Evolutionary conservation across 2,329 filamentous ascomycete genomes (phyloP).

Genomic region (Aspergillus sp.): DNA sequence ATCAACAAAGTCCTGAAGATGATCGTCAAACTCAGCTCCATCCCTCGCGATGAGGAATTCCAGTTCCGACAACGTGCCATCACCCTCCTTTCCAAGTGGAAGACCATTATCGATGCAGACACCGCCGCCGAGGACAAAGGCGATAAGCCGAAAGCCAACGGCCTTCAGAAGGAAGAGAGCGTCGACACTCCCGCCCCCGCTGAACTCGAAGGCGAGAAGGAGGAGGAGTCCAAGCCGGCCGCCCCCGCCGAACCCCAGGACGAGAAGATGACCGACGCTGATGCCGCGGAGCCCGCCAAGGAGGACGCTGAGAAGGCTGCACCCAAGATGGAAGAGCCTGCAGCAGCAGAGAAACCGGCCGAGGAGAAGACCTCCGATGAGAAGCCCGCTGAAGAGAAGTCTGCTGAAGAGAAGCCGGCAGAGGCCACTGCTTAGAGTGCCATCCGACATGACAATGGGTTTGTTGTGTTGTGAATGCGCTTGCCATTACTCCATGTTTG

Average conservation of each 20-base stretch:
- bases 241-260: constrained; percentile 28
- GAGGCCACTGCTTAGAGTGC: constrained; percentile 26
- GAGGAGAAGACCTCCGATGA: constrained; percentile 11
- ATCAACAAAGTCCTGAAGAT: constrained; percentile 98
- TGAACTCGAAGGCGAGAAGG: constrained; percentile 34
- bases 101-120: constrained; percentile 70
- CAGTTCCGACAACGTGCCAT: constrained; percentile 83
- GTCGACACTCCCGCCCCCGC: constrained; percentile 29
- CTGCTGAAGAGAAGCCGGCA: constrained; percentile 20
- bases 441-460: constrained; percentile 9
- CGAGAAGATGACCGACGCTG: constrained; percentile 39
- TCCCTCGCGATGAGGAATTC: constrained; percentile 86
- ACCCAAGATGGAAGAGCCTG: constrained; percentile 21
- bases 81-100: constrained; percentile 83
- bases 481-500: neutral
- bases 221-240: constrained; percentile 35
- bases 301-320: constrained; percentile 25
- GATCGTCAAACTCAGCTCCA: constrained; percentile 80
- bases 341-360: constrained; percentile 28
- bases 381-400: constrained; percentile 13
- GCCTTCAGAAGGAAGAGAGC: constrained; percentile 38
- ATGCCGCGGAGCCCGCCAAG: constrained; percentile 31
- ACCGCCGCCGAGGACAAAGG: constrained; percentile 42
- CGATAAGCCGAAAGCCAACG: constrained; percentile 47
- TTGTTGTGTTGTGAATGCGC: neutral